Evolutionary conservation across 2,329 filamentous ascomycete species (phyloP), one percentile per base, ranked within the genome.

Genomic region (Nannizziopsis arthrosporioides): DNA sequence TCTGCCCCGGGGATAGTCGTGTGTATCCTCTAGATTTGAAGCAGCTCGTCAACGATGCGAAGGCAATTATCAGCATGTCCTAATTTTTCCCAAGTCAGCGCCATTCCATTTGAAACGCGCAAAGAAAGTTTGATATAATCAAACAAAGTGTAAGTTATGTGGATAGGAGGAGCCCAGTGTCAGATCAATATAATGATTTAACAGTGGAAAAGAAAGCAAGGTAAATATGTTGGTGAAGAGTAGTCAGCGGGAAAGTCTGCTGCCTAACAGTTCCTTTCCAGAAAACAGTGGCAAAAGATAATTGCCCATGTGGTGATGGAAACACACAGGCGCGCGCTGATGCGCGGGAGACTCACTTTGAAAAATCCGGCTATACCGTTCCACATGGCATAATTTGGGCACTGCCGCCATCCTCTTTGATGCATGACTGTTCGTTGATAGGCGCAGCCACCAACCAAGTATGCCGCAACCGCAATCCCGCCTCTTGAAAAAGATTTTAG

Each of bases 351-450:
- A 71, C 77, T 72, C 77, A 92, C 90, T 73, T 77, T 83, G 59
- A 94, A 69, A 63, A 94, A 94, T 57, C 76, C 80, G 68, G 85
- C 81, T 53, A 95, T 85, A 47, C 87, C 83, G 27, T 86, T 81
- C 92, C 92, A 98, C 57, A 95, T 77, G 57, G 78, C 81, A 70
- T 92, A 95, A 69, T 98, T 96, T 46, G 92, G 92, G 57, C 95
- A 71, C 66, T 98, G 92, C 57, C 85, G 80, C 92, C 90, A 96
- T 42, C 92, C 92, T 53, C 92, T 77, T 58, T 94, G 88, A 64
- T 98, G 86, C 68, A 89, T 83, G 50, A 98, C 89, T 30, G 87
- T 93, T 51, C 92, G 80, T 67, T 95, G 90, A 72, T 96, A 98
- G 54, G 94, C 88, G 57, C 94, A 84, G 60, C 92, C 92, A 56